Base-by-base conservation (phyloP, 257 asterid species). In the Thymus quinquecostatus region DNA sequence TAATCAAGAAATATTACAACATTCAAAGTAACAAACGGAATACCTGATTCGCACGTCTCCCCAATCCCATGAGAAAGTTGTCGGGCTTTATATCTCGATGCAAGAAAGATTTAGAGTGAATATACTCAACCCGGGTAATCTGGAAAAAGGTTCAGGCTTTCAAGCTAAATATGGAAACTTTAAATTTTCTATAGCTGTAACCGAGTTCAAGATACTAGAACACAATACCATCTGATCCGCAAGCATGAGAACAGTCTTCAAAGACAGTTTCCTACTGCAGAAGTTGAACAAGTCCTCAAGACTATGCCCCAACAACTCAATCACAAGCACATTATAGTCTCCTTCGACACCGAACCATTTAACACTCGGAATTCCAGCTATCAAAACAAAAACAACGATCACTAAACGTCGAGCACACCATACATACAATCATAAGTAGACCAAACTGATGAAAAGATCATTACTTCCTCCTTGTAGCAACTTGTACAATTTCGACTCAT, bases 71-170 rank as follows among this genome's bases (percentile, higher is more conserved):
- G 29, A 91, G 86, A 86, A 91, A 91, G 74, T 91, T 89, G 72
- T 91, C 97, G 0, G 97, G 97, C 73, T 91, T 89, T 58, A 91
- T 87, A 77, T 91, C 97, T 44, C 96, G 95, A 66, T 91, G 97
- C 67, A 91, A 79, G 83, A 89, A 91, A 62, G 95, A 86, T 78
- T 84, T 87, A 12, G 89, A 74, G 81, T 92, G 96, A 49, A 87
- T 75, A 78, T 70, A 92, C 66, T 91, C 97, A 72, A 89, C 81
- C 72, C 96, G 90, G 59, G 82, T 86, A 28, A 92, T 87, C 96
- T 91, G 90, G 40, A 7, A 70, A 70, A 59, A 29, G 40, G 36
- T 11, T 8, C 34, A 44, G 40, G 43, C 65, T 61, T 27, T 65
- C 36, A 44, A 54, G 51, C 54, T 3, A 47, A 69, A 53, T 74